Conservation (phyloP, 441 rosid species). For the Melastoma candidum region DNA sequence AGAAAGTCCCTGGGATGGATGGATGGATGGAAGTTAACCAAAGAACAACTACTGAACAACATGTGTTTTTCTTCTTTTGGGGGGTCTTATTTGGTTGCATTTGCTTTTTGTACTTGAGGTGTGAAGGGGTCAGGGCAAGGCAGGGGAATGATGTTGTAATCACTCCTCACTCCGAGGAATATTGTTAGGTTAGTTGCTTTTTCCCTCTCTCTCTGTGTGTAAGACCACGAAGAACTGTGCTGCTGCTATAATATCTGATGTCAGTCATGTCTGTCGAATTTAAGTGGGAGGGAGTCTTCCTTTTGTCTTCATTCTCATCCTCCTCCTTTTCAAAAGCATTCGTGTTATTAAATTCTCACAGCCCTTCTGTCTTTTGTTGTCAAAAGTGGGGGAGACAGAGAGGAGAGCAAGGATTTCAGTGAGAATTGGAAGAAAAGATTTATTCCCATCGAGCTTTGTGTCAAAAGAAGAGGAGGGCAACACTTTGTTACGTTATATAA, state of each 20-base stretch:
- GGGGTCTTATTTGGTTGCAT: too few species aligned
- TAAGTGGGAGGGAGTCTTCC: too few species aligned
- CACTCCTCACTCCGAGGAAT: slow-evolving; percentile 21
- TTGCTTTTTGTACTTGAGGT: not conserved
- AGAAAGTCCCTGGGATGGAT: too few species aligned
- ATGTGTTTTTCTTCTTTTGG: too few species aligned
- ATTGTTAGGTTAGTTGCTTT: slow-evolving; percentile 19
- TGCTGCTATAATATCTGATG: too few species aligned
- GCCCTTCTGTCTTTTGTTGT: not conserved
- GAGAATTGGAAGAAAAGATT: not conserved
- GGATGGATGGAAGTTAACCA: not conserved
- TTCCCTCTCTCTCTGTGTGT: not conserved
- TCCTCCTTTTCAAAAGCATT: not conserved
- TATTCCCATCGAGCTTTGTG: slow-evolving; percentile 11
- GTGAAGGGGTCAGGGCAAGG: slow-evolving; percentile 15
- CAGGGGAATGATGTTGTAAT: too few species aligned
- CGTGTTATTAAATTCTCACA: not conserved
- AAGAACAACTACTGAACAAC: not conserved
- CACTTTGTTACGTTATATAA: slow-evolving; percentile 21
- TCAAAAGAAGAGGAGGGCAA: slow-evolving; percentile 30
- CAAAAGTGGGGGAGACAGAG: slow-evolving; percentile 1
- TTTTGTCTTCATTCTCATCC: too few species aligned
- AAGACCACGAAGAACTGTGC: not conserved
- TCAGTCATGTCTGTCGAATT: too few species aligned
- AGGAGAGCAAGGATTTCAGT: slow-evolving; percentile 7